Evolutionary conservation across 2,329 filamentous ascomycete genomes (phyloP), one percentile per base, ranked within the genome.

Genomic region (Aspergillus niger): DNA sequence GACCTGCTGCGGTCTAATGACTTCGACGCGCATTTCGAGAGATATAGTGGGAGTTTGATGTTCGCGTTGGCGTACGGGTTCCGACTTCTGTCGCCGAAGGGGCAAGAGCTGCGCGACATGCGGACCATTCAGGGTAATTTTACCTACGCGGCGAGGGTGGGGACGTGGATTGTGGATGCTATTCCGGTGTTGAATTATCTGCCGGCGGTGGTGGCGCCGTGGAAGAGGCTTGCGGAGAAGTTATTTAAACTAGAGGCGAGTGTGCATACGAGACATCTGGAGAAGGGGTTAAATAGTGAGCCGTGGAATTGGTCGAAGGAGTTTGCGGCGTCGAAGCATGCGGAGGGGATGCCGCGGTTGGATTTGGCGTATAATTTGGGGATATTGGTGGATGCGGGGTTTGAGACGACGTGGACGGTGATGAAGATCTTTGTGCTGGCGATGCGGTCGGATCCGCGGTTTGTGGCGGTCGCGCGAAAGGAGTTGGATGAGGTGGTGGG

Each of bases 1-100:
- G 79, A 82, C 11, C 65, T 83, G 0, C 61, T 83, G n/a, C 61
- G 66, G 1, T 70, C 72, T 1, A 65, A 64, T 1, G 73, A 76
- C 38, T 83, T 80, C 72, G 77, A 79, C 63, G 76, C 78, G 54
- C 73, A 78, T 22, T 74, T 83, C 28, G 79, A 82, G 65, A 74
- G 81, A 0, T 83, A 80, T 63, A 80, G 80, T 0, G 76, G 78
- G 1, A 82, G 80, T 62, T 74, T 84, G 13, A 77, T 83, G 1
- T 82, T 82, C 64, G 79, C 77, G 5, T 77, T 84, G 7, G 76
- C 80, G 3, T 85, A 84, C 63, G 82, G 83, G 0, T 77, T 80
- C 49, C 79, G 82, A 2, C 79, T 84, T 5, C 55, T 60, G 2
- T 64, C 63, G 8, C 65, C 64, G 55, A 77, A 83, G 57, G 79